Base-by-base conservation (phyloP, 1,139 yeast species). In the Eremothecium sinecaudum region DNA sequence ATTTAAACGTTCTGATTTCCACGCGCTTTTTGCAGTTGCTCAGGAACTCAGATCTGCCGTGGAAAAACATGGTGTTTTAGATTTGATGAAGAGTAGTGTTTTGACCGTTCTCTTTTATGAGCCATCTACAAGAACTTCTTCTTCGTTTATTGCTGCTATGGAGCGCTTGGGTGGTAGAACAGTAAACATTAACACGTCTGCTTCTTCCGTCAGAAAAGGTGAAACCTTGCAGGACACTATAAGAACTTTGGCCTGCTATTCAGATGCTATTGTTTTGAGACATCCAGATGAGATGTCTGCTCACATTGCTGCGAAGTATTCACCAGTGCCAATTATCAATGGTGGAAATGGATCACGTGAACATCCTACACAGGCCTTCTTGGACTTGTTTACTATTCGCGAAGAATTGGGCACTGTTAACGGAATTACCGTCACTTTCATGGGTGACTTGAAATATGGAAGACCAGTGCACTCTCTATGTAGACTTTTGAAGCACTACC, bases 141-240 rank as follows among this genome's bases (percentile, higher is more conserved):
- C 96, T 16, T 87, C 97, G 2, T 92, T 92, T 59, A 94, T 92
- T 61, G 95, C 96, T 50, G 99, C 99, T 42, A 92, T 92, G 98
- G 97, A 92, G 70, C 81, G 99, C 67, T 72, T 92, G 53, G 99
- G 99, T 61, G 99, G 99, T 58, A 78, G 94, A 62, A 95, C 87
- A 47, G 82, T 92, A 48, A 74, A 93, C 35, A 80, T 92, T 45
- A 71, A 83, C 45, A 81, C 92, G 40, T 75, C 73, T 41, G 71
- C 90, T 29, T 86, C 97, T 14, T 84, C 96, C 18, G 94, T 87
- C 35, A 83, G 84, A 67, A 92, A 92, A 71, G 99, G 99, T 46
- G 99, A 92, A 69, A 82, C 97, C 33, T 71, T 92, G 54, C 97
- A 90, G 66, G 99, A 92, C 58, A 90, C 98, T 31, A 75, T 92